Evolutionary conservation across 805 yeast genomes (phyloP).

Genomic region (Wickerhamomyces chaumierensis): DNA sequence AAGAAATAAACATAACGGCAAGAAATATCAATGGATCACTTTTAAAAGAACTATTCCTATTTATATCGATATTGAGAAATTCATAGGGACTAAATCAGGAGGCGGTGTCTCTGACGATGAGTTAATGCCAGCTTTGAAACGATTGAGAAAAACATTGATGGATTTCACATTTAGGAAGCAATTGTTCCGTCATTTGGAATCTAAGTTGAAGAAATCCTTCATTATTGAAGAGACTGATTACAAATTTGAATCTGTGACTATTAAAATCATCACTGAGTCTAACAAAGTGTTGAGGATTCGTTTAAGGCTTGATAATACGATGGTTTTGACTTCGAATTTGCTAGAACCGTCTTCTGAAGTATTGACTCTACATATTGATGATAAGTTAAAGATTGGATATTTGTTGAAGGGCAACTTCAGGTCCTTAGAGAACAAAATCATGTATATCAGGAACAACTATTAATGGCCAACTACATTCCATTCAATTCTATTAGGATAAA

Average conservation of each 20-base stretch:
- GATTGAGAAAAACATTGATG: conserved; percentile 8
- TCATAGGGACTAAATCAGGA: conserved; percentile 6
- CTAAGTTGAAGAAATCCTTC: conserved; percentile 1
- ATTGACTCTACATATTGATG: too few species aligned
- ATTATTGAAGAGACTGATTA: conserved; percentile 12
- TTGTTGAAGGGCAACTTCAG: conserved; percentile 12
- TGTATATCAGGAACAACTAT: conserved; percentile 8
- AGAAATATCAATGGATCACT: conserved; percentile 21
- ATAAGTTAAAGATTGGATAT: conserved; percentile 12
- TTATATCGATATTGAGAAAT: conserved; percentile 1
- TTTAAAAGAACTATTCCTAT: conserved; percentile 28
- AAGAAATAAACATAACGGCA: too few species aligned
- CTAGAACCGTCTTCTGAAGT: too few species aligned
- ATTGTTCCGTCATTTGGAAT: conserved; percentile 7
- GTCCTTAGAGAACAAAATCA: conserved; percentile 7
- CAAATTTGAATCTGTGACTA: conserved; percentile 9
- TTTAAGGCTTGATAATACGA: conserved; percentile 7
- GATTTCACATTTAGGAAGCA: conserved; percentile 14
- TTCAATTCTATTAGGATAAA: not conserved
- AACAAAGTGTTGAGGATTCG: conserved; percentile 9
- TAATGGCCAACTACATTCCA: conserved; percentile 1
- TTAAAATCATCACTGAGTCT: conserved; percentile 5
- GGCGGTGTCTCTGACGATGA: conserved; percentile 6
- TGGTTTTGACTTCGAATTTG: conserved; percentile 6
- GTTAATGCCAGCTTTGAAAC: conserved; percentile 7